Percentiles rank a stretch among this genome's conserved stretches.
phyloP scores from a whole-genome alignment of 305 asterid genomes.

The Plantago coronopus region DNA sequence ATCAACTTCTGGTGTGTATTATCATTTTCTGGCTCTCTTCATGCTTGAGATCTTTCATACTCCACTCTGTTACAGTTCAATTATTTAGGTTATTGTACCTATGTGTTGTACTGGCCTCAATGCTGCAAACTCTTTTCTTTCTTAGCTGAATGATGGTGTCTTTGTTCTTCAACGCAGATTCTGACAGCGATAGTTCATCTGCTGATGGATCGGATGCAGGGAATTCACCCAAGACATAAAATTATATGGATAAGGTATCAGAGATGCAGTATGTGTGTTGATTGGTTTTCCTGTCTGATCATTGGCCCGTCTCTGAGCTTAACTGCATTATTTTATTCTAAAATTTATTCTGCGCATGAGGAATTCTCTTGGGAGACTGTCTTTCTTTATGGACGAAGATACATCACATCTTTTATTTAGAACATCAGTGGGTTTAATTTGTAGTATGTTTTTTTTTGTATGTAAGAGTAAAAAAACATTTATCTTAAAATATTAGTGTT shows the following conservation, averaged over 20 bases:
- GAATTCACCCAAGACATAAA: slow-evolving; percentile 40
- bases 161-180: slow-evolving; percentile 29
- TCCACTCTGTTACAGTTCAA: slow-evolving; percentile 1
- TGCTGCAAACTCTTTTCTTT: background rate
- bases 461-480: no score
- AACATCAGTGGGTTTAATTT: no score
- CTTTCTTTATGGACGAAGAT: no score
- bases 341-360: no score
- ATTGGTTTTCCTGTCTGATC: background rate
- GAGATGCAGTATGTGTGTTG: slow-evolving; percentile 5
- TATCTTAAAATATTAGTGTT: no score
- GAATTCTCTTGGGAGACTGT: no score
- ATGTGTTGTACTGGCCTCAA: background rate
- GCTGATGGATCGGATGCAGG: slow-evolving; percentile 42
- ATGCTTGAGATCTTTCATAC: background rate
- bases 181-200: slow-evolving; percentile 50
- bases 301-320: background rate
- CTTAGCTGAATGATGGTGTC: background rate
- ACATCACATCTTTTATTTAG: no score
- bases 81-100: background rate
- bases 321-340: no score
- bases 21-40: background rate
- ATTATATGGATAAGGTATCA: slow-evolving; percentile 28
- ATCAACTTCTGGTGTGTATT: slow-evolving; percentile 56
- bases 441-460: no score